Evolutionary conservation across 179 eudicot genomes (phyloP).

Genomic region (Nepenthes alata): DNA sequence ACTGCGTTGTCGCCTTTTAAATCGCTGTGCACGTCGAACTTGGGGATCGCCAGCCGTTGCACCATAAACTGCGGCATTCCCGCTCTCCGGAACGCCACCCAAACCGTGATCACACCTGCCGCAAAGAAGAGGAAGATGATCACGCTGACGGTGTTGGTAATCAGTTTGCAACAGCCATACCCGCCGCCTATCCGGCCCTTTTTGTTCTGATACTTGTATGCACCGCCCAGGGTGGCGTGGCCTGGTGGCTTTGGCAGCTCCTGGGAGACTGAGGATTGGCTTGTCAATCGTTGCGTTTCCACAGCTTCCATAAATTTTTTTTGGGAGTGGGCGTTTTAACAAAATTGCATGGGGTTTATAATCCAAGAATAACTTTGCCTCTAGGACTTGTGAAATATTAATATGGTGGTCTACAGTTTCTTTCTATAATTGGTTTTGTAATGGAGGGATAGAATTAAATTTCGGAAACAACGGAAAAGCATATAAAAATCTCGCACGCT

Average conservation of each 20-base stretch:
- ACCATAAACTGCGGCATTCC: neutral
- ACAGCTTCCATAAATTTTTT: neutral
- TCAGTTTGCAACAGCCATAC: neutral
- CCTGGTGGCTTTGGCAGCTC: conserved; percentile 5
- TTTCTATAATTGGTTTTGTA: neutral
- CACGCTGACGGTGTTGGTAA: neutral
- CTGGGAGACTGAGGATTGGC: neutral
- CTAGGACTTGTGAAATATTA: neutral
- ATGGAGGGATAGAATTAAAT: neutral
- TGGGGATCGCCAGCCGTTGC: neutral
- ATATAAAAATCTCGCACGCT: no score
- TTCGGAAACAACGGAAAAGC: neutral
- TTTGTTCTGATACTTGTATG: neutral
- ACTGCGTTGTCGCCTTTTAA: neutral
- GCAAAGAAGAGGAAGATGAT: neutral
- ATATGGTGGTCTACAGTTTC: neutral
- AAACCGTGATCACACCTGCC: neutral
- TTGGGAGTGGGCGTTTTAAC: neutral
- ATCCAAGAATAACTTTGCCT: neutral
- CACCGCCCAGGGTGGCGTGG: neutral
- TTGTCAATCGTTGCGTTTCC: neutral
- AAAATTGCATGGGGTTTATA: neutral
- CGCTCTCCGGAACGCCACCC: neutral
- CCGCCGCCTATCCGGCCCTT: neutral
- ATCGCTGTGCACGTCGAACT: neutral